Base-by-base conservation (phyloP, 176 grass and related monocot species). In the Pontederia crassipes region DNA sequence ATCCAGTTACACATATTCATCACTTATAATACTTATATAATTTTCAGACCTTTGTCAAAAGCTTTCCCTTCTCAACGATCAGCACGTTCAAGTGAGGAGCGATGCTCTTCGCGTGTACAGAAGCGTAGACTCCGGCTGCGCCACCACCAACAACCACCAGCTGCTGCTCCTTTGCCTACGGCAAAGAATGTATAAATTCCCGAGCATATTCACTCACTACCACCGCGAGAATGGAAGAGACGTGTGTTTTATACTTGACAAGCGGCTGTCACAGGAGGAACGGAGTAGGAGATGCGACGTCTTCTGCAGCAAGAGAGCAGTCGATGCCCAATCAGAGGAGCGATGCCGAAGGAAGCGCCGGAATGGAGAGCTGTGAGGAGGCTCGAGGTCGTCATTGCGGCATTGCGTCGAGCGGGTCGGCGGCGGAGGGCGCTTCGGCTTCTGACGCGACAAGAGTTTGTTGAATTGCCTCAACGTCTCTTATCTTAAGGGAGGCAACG, bases 81-180 rank as follows among this genome's bases (percentile, higher is more conserved):
- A 80, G 12, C 13, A 97, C 92, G 73, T 80, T 88, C 26, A 97
- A 70, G 49, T 55, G 62, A 58, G 92, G 83, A 27, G 87, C 81
- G 49, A 91, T 48, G 45, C 49, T 62, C 69, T 90, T 91, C 29
- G 87, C 92, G 72, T 80, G 76, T 65, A 97, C 88, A 47, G 92
- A 97, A 53, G 92, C 92, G 75, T 90, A 91, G 0, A 97, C 67
- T 35, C 92, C 92, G 12, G 92, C 86, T 4, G 92, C 86, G 18
- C 92, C 92, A 52, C 87, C 92, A 4, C 92, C 87, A 47, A 97
- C 87, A 59, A 91, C 92, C 56, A 88, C 78, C 62, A 91, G 61
- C 13, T 74, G 80, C 54, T 62, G 72, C 47, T 73, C 66, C 28
- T 51, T 63, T 20, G 20, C 55, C 71, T 74, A 45, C 69, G 46